phyloP scores from a whole-genome alignment of 2,329 filamentous ascomycete species.

The Capronia coronata region DNA sequence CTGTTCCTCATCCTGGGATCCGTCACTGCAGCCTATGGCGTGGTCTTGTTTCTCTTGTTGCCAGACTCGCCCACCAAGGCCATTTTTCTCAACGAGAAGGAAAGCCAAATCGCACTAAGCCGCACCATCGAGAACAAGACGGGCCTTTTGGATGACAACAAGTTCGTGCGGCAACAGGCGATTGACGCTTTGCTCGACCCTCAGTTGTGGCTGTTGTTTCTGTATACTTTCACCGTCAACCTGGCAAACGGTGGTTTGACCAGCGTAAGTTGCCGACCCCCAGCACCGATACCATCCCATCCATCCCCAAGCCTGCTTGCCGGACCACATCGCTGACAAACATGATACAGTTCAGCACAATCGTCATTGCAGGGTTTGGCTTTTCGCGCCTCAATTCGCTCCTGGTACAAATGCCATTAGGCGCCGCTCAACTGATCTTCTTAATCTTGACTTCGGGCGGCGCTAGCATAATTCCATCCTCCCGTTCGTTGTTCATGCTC shows the following conservation, averaged over 20 bases:
- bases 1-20: constrained; percentile 48
- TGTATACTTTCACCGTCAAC: constrained; percentile 49
- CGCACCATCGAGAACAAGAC: constrained; percentile 38
- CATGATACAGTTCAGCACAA: constrained; percentile 32
- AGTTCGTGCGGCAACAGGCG: constrained; percentile 43
- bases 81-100: constrained; percentile 41
- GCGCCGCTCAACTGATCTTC: constrained; percentile 33
- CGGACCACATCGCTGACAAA: constrained; percentile 6
- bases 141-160: constrained; percentile 47
- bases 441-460: constrained; percentile 30
- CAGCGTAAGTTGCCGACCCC: constrained; percentile 33
- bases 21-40: constrained; percentile 29
- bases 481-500: constrained; percentile 34
- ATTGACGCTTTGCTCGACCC: constrained; percentile 46
- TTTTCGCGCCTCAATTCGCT: constrained; percentile 34
- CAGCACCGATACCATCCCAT: no score
- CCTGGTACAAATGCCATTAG: constrained; percentile 35
- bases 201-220: constrained; percentile 54
- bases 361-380: constrained; percentile 36
- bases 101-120: constrained; percentile 47
- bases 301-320: neutral
- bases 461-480: constrained; percentile 29
- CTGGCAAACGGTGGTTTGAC: constrained; percentile 53
- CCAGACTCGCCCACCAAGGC: constrained; percentile 43
- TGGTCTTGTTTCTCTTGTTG: constrained; percentile 39